Conservation (phyloP, 129 eudicot genomes). For the Ambrosia trifida region DNA sequence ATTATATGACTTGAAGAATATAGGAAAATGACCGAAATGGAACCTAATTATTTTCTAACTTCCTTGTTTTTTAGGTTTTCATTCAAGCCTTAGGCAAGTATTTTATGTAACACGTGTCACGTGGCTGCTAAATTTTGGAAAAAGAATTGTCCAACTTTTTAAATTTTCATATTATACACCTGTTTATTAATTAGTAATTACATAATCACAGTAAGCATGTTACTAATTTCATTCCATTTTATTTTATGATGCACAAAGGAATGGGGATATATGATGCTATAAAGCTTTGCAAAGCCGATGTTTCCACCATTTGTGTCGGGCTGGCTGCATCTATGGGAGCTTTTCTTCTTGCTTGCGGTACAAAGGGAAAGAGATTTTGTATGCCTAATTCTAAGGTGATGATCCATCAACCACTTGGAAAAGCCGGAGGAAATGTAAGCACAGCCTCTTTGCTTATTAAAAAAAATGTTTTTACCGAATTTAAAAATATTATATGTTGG, state of each 20-base stretch:
- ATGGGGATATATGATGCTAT: constrained; percentile 97
- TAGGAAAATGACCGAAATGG: too few species aligned
- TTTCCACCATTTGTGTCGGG: constrained; percentile 86
- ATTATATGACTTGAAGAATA: too few species aligned
- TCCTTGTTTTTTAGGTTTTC: background rate
- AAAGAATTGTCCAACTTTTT: background rate
- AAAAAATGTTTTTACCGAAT: background rate
- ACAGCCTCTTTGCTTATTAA: background rate
- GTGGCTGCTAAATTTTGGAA: background rate
- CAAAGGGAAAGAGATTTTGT: constrained; percentile 89
- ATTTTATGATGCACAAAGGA: constrained; percentile 48
- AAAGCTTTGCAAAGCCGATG: constrained; percentile 93
- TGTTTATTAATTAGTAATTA: background rate
- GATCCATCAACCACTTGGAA: constrained; percentile 89
- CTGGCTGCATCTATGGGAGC: constrained; percentile 99
- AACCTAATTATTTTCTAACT: too few species aligned
- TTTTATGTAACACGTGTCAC: background rate
- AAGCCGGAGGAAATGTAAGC: constrained; percentile 72
- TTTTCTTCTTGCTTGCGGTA: constrained; percentile 87
- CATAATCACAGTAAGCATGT: background rate
- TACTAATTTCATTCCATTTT: background rate
- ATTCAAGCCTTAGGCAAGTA: background rate
- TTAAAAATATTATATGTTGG: background rate
- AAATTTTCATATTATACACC: background rate
- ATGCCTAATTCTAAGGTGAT: constrained; percentile 97